Evolutionary conservation across 148 eudicot genomes (phyloP), one percentile per base, ranked within the genome.

Genomic region (Heliosperma pusillum): DNA sequence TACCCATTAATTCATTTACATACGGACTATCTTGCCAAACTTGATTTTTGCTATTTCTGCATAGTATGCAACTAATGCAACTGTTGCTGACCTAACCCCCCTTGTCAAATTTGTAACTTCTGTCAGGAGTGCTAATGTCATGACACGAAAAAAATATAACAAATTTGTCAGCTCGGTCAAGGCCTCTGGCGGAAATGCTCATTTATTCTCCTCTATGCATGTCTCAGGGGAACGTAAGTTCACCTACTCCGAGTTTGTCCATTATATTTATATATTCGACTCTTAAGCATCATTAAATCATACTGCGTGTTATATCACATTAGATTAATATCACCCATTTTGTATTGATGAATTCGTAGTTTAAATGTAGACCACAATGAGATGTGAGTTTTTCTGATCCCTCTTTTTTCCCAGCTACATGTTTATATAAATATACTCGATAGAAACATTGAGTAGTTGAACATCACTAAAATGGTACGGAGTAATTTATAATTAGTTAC

Each of bases 181-280:
- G 85, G 81, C 69, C 60, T 89, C 91, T 10, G 97, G 97, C 9
- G 98, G 98, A 59, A 82, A 78, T n/a, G 85, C 85, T 55, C 84
- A 84, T 63, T 76, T 95, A 83, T 95, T 95, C 81, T 95, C 98
- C 17, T 90, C 98, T 36, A 95, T 95, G 98, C 98, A 95, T 79
- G 96, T 90, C 52, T 95, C 97, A 4, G 98, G 98, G 68, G 97
- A 95, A 83, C 98, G 98, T 94, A 79, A 88, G 98, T 87, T 26
- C 72, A 42, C 17, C 42, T 36, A 36, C 42, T 71, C 57, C 42
- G 42, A 36, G 42, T 36, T 36, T 36, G 42, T 36, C 40, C 40
- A 33, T 36, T 36, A 6, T 82, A 84, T 65, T n/a, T n/a, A n/a
- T n/a, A 77, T 91, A 82, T 94, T 94, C 3, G 6, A 36, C 42